Percentiles rank a stretch among this genome's conserved stretches.
phyloP scores from a whole-genome alignment of 2,329 filamentous ascomycete species.

The Botrytis elliptica region DNA sequence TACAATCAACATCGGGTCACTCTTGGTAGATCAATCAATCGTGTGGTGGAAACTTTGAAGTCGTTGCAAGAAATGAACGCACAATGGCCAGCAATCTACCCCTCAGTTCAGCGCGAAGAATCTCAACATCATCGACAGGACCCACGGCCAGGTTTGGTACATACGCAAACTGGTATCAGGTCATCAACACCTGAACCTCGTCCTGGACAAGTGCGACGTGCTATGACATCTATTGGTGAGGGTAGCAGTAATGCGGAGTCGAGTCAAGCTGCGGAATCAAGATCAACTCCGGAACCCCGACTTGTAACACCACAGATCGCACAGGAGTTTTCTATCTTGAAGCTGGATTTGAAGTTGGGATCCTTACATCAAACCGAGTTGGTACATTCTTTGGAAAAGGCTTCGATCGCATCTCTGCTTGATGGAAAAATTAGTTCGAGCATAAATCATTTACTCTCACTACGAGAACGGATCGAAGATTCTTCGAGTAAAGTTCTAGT shows the following conservation, averaged over 20 bases:
- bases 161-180: conserved; percentile 57
- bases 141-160: conserved; percentile 60
- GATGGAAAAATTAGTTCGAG: conserved; percentile 94
- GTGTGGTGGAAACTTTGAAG: conserved; percentile 79
- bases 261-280: conserved; percentile 66
- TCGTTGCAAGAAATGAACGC: conserved; percentile 85
- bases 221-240: conserved; percentile 69
- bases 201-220: conserved; percentile 59
- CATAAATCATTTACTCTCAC: conserved; percentile 80
- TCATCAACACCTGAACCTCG: conserved; percentile 40
- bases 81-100: conserved; percentile 93
- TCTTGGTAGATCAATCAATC: conserved; percentile 83
- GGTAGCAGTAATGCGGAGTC: conserved; percentile 61
- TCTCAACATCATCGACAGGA: conserved; percentile 46
- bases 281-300: conserved; percentile 66
- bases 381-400: conserved; percentile 91
- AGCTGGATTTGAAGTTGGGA: conserved; percentile 90
- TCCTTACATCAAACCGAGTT: conserved; percentile 82
- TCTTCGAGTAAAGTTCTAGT: conserved; percentile 95
- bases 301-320: conserved; percentile 89
- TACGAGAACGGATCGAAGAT: conserved; percentile 94
- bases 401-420: conserved; percentile 82
- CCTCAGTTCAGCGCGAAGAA: conserved; percentile 69
- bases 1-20: conserved; percentile 90
- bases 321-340: conserved; percentile 92